A percentile compares a stretch with the other conserved stretches of the same genome.
These are phyloP conservation scores for Apiospora kogelbergensis DNA, from an alignment of 2,329 filamentous ascomycete species.

Conservation along the genomic window DNA sequence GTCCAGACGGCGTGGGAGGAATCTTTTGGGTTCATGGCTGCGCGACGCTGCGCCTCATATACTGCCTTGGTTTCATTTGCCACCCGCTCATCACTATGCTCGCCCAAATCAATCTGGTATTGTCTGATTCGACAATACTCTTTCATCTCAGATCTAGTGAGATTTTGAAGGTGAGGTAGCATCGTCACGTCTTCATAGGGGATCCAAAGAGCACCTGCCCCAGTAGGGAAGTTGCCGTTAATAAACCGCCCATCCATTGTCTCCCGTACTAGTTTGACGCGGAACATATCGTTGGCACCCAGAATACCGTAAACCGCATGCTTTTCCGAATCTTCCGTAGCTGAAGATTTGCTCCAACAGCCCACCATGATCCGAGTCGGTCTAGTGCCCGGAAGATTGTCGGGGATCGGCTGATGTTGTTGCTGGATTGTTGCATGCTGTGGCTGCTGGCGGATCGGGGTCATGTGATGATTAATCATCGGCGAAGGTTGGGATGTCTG, in stretches of 20 bases:
- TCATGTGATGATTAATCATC: not conserved
- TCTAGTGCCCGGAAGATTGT: conserved; percentile 49
- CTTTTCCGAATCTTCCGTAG: conserved; percentile 46
- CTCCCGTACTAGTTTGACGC: conserved; percentile 60
- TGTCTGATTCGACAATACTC: conserved; percentile 64
- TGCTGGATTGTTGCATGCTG: not conserved
- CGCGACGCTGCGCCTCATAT: conserved; percentile 47
- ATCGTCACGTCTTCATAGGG: conserved; percentile 62
- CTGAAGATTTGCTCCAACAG: conserved; percentile 57
- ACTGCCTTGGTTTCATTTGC: conserved; percentile 55
- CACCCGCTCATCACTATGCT: conserved; percentile 45
- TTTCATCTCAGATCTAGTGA: conserved; percentile 58
- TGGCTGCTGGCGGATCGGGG: not conserved
- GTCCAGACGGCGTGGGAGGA: conserved; percentile 14
- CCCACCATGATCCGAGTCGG: conserved; percentile 60
- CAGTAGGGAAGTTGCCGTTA: conserved; percentile 59
- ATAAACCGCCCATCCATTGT: conserved; percentile 60
- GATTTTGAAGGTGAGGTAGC: conserved; percentile 51
- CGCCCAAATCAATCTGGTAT: conserved; percentile 54
- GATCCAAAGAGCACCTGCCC: conserved; percentile 63
- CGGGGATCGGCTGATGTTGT: conserved; percentile 12
- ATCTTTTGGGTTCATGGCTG: conserved; percentile 31
- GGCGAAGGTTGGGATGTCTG: conserved; percentile 7
- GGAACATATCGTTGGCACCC: conserved; percentile 63
- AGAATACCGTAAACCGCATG: conserved; percentile 65